phyloP scores from a whole-genome alignment of 371 early-diverging fungal genomes.

The Nosema muscidifuracis region DNA sequence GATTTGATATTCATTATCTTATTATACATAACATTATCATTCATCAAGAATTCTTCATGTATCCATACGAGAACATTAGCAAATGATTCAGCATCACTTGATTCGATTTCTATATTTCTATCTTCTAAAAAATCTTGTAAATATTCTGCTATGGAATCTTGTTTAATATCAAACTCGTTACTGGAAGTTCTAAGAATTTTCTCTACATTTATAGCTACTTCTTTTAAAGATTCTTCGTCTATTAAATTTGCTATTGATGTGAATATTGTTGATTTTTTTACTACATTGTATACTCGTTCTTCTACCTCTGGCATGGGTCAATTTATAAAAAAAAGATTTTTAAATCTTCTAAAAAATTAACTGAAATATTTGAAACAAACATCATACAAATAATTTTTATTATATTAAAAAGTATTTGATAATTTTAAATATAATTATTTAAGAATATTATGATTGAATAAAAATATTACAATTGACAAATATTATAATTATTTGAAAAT shows the following conservation, averaged over 20 bases:
- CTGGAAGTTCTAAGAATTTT: neutral
- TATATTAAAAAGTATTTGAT: too few relatives aligned
- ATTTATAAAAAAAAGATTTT: too few relatives aligned
- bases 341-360: too few relatives aligned
- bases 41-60: slow-evolving; percentile 8
- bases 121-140: slow-evolving; percentile 5
- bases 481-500: too few relatives aligned
- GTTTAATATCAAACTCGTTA: neutral
- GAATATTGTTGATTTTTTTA: slow-evolving; percentile 23
- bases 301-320: slow-evolving; percentile 2
- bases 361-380: too few relatives aligned
- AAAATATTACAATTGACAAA: too few relatives aligned
- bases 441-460: too few relatives aligned
- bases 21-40: neutral
- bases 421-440: too few relatives aligned
- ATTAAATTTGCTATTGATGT: neutral
- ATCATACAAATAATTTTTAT: too few relatives aligned
- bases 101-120: slow-evolving; percentile 13
- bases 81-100: slow-evolving; percentile 13
- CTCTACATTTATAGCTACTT: neutral
- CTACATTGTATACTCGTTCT: neutral
- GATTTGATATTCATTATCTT: neutral
- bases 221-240: neutral
- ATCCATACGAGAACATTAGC: slow-evolving; percentile 13
- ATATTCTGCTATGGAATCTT: slow-evolving; percentile 1